A percentile compares a stretch with the other conserved stretches of the same genome.
Conservation (phyloP, 139 green algal genomes). For the Mesostigma viride region DNA sequence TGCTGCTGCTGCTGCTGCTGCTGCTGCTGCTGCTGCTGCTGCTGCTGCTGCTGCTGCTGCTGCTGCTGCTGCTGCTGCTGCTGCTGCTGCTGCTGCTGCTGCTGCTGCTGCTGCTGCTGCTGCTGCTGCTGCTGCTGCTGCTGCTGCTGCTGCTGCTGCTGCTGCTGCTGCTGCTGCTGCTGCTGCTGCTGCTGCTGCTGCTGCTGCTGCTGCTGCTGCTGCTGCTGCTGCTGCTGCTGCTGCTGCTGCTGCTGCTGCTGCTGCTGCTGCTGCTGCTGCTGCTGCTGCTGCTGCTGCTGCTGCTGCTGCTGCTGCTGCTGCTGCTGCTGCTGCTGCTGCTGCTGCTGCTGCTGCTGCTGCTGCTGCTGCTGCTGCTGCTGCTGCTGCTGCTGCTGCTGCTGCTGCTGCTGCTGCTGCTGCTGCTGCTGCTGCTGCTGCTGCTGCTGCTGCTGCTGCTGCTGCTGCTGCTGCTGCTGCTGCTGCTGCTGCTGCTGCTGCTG, state of each 20-base stretch:
- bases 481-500: constrained; percentile 1
- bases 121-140: constrained; percentile 1
- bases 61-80: constrained; percentile 1
- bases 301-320: constrained; percentile 1
- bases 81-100: constrained; percentile 1
- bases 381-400: constrained; percentile 1
- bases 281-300: constrained; percentile 1
- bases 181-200: constrained; percentile 1
- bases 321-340: constrained; percentile 1
- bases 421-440: constrained; percentile 1
- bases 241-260: constrained; percentile 1
- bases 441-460: constrained; percentile 1
- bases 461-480: constrained; percentile 1
- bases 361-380: constrained; percentile 1
- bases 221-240: constrained; percentile 1
- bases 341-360: constrained; percentile 1
- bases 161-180: constrained; percentile 1
- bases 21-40: constrained; percentile 1
- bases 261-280: constrained; percentile 1
- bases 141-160: constrained; percentile 1
- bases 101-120: constrained; percentile 1
- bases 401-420: constrained; percentile 1
- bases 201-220: constrained; percentile 1
- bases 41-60: constrained; percentile 1
- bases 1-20: constrained; percentile 1